phyloP scores from a whole-genome alignment of 345 rosid genomes.

The Sisymbrium altissimum region DNA sequence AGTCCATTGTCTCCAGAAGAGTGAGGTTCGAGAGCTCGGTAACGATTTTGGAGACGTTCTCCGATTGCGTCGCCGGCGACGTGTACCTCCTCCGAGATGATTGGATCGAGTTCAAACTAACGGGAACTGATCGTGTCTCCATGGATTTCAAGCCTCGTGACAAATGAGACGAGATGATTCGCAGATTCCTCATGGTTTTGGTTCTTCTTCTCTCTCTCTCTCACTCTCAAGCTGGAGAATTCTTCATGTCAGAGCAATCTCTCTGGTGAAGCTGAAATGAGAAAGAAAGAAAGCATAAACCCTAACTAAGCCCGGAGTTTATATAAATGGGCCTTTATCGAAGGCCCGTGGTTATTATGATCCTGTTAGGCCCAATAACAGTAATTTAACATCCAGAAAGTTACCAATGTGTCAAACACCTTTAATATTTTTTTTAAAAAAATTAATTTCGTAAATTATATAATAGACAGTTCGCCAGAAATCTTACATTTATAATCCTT shows the following conservation, averaged over 20 bases:
- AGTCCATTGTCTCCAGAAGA: conserved; percentile 67
- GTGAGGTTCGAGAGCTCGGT: conserved; percentile 67
- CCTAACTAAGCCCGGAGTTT: conserved; percentile 13
- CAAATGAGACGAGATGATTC: conserved; percentile 41
- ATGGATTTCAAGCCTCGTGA: conserved; percentile 29
- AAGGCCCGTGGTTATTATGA: not conserved
- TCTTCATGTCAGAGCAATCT: not conserved
- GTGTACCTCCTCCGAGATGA: conserved; percentile 10
- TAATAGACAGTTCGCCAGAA: too few species aligned
- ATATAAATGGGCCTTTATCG: conserved; percentile 10
- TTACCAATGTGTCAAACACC: too few species aligned
- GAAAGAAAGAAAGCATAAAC: conserved; percentile 17
- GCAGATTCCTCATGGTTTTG: conserved; percentile 42
- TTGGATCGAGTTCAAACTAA: not conserved
- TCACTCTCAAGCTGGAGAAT: not conserved
- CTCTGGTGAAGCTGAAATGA: not conserved
- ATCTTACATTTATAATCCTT: too few species aligned
- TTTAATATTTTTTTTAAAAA: too few species aligned
- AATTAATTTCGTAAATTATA: too few species aligned
- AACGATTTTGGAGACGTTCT: conserved; percentile 49
- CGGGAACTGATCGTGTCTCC: not conserved
- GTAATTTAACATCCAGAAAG: not conserved
- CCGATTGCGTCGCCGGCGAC: conserved; percentile 33
- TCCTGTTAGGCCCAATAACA: not conserved
- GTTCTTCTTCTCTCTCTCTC: too few species aligned